Conservation (phyloP, 352 stramenopile species). For the Phytophthora pisi region DNA sequence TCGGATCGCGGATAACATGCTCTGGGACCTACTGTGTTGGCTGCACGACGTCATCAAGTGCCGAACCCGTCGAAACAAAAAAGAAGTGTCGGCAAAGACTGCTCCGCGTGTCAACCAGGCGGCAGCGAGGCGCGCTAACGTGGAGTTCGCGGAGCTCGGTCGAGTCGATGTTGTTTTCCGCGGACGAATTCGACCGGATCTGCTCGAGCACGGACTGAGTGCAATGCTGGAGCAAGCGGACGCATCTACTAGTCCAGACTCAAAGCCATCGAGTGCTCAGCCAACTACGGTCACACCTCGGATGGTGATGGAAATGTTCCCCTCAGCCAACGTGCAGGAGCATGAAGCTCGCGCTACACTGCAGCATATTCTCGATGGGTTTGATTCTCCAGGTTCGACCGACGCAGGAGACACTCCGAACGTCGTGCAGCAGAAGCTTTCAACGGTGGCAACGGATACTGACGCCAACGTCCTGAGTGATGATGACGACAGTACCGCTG, state of each 20-base stretch:
- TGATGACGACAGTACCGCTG: constrained; percentile 2
- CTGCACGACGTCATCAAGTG: constrained; percentile 13
- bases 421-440: background rate
- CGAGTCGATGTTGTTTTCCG: constrained; percentile 28
- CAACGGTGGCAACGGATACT: background rate
- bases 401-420: background rate
- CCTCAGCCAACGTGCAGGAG: constrained; percentile 24
- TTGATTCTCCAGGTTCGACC: background rate
- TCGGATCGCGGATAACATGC: constrained; percentile 36
- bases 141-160: constrained; percentile 11
- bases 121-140: background rate
- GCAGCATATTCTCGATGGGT: constrained; percentile 24
- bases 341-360: constrained; percentile 32
- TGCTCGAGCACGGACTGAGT: constrained; percentile 18
- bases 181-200: constrained; percentile 19
- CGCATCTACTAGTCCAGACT: background rate
- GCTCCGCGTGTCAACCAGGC: background rate
- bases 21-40: constrained; percentile 22
- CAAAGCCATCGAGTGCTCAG: background rate
- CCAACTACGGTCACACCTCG: constrained; percentile 15
- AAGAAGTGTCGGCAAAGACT: constrained; percentile 16
- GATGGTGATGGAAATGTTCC: constrained; percentile 30
- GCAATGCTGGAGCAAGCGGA: constrained; percentile 19
- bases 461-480: background rate
- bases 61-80: constrained; percentile 4